A percentile compares a stretch with the other conserved stretches of the same genome.
Evolutionary conservation across 2,329 filamentous ascomycete species (phyloP).

Genomic region (Cordyceps fumosorosea): DNA sequence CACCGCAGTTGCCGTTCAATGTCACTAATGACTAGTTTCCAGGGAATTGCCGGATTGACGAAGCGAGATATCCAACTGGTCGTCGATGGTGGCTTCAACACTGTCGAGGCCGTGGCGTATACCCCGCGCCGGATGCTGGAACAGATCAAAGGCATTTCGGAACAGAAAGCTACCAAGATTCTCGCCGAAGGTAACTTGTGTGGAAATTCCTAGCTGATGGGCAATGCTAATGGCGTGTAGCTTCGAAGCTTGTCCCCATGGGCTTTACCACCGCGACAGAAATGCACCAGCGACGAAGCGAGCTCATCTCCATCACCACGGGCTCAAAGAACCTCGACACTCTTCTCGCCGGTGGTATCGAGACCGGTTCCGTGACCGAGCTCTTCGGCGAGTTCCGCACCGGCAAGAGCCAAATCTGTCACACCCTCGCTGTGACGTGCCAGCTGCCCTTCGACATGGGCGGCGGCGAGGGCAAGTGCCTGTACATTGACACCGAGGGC

Average conservation of each 20-base stretch:
- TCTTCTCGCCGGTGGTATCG: constrained; percentile 84
- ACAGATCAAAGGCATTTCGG: constrained; percentile 96
- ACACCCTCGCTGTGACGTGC: constrained; percentile 96
- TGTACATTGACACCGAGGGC: constrained; percentile 98
- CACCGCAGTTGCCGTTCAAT: not conserved
- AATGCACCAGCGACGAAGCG: constrained; percentile 95
- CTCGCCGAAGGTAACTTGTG: constrained; percentile 66
- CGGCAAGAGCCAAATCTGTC: constrained; percentile 97
- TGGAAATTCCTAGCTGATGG: not conserved
- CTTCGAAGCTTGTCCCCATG: constrained; percentile 95
- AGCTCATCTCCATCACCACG: constrained; percentile 95
- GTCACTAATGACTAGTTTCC: constrained; percentile 12
- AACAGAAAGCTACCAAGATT: constrained; percentile 91
- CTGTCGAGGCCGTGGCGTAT: constrained; percentile 92
- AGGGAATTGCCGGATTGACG: constrained; percentile 87
- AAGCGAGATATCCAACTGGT: constrained; percentile 92
- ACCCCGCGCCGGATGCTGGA: constrained; percentile 77
- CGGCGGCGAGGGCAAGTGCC: constrained; percentile 93
- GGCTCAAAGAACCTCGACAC: constrained; percentile 97
- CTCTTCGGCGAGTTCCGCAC: constrained; percentile 97
- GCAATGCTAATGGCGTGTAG: constrained; percentile 36
- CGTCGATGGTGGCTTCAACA: constrained; percentile 87
- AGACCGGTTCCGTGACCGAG: constrained; percentile 96
- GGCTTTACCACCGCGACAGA: constrained; percentile 98
- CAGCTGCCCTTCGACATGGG: constrained; percentile 98